A percentile compares a stretch with the other conserved stretches of the same genome.
Evolutionary conservation across 768 basidiomycete genomes (phyloP).

Genomic region (Ramaria sp.): DNA sequence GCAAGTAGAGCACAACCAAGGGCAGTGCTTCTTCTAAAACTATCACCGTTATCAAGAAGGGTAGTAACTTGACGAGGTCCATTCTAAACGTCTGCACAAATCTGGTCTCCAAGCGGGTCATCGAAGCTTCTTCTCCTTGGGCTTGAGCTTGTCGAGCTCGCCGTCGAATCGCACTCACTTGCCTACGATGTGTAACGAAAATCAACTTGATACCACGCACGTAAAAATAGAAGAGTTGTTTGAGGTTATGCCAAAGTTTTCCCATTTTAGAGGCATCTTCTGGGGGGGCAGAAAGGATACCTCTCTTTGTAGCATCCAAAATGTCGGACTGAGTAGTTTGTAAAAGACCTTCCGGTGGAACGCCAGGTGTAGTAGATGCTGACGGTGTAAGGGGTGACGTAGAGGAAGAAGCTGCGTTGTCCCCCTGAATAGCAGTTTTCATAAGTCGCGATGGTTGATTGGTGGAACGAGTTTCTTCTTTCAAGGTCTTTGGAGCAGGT

Average conservation of each 20-base stretch:
- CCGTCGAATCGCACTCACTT: constrained; percentile 39
- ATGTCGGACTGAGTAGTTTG: constrained; percentile 53
- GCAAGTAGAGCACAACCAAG: constrained; percentile 76
- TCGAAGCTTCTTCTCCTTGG: constrained; percentile 43
- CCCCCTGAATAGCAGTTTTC: constrained; percentile 15
- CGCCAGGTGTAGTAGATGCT: constrained; percentile 14
- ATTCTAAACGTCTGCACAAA: constrained; percentile 55
- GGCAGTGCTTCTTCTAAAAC: constrained; percentile 76
- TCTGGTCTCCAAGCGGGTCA: constrained; percentile 58
- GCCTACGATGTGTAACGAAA: constrained; percentile 40
- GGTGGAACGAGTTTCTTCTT: constrained; percentile 9
- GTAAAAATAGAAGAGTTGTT: constrained; percentile 66
- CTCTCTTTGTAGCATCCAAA: constrained; percentile 52
- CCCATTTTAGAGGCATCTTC: constrained; percentile 42
- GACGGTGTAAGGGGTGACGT: constrained; percentile 13
- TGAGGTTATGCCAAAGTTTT: constrained; percentile 27
- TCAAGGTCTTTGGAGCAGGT: constrained; percentile 45
- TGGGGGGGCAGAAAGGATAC: constrained; percentile 58
- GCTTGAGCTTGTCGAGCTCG: constrained; percentile 50
- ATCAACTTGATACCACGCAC: constrained; percentile 65
- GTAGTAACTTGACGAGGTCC: constrained; percentile 63
- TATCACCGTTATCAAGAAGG: constrained; percentile 65
- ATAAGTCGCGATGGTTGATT: constrained; percentile 21
- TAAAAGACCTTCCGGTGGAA: constrained; percentile 19
- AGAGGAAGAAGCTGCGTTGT: constrained; percentile 18